Percentiles rank a stretch among this genome's conserved stretches.
Conservation (phyloP, 495 filamentous ascomycete species). For the Aspergillus hancockii region DNA sequence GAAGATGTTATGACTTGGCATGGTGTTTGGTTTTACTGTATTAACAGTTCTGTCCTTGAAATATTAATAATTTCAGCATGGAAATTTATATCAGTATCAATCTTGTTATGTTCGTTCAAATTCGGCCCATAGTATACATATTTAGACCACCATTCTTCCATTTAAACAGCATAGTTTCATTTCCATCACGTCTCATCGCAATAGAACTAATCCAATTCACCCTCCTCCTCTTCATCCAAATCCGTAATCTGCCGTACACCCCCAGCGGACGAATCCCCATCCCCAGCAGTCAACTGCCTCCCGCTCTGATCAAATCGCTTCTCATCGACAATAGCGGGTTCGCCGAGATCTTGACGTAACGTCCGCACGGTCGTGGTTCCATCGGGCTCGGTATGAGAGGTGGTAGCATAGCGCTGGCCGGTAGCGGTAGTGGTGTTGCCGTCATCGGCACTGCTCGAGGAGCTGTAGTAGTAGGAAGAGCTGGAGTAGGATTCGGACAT, state of each 20-base stretch:
- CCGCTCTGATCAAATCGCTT: conserved; percentile 15
- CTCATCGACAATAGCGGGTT: conserved; percentile 15
- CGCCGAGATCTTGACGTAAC: conserved; percentile 17
- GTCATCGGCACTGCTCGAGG: conserved; percentile 10
- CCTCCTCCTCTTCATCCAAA: conserved; percentile 3
- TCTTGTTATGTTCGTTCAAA: too few species aligned
- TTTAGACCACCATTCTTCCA: too few species aligned
- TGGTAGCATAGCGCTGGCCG: conserved; percentile 18
- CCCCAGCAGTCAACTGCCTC: conserved; percentile 6
- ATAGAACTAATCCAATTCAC: too few species aligned
- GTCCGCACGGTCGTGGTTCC: conserved; percentile 17
- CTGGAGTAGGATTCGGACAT: conserved; percentile 9
- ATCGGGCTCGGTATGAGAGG: conserved; percentile 18
- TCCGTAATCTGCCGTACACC: conserved; percentile 3
- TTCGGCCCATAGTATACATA: too few species aligned
- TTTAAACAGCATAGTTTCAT: too few species aligned
- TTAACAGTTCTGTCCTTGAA: too few species aligned
- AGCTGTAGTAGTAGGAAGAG: conserved; percentile 20
- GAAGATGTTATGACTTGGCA: too few species aligned
- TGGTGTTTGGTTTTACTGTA: too few species aligned
- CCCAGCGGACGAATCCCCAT: background rate
- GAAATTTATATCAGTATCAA: too few species aligned
- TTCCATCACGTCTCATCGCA: too few species aligned
- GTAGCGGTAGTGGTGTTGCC: conserved; percentile 8
- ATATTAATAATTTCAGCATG: too few species aligned